Conservation (phyloP, 1,284 basidiomycete genomes). For the Ceratobasidium papillatum region DNA sequence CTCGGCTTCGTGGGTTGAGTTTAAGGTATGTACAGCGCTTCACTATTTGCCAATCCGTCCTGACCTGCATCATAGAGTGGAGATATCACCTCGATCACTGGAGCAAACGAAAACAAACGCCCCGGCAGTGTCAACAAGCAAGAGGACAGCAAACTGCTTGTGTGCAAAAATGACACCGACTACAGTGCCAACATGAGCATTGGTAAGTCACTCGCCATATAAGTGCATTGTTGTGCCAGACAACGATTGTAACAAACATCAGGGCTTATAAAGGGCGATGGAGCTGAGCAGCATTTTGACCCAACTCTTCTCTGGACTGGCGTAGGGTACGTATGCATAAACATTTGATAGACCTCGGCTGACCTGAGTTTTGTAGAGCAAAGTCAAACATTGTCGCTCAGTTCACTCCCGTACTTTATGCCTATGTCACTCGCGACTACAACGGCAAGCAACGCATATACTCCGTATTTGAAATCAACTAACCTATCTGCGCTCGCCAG, state of each 20-base stretch:
- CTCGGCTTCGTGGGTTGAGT: constrained; percentile 12
- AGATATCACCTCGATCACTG: constrained; percentile 12
- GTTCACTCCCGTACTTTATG: constrained; percentile 21
- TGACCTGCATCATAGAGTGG: constrained; percentile 9
- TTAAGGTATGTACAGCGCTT: neutral
- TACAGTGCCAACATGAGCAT: constrained; percentile 29
- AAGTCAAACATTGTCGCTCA: constrained; percentile 23
- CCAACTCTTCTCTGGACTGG: constrained; percentile 25
- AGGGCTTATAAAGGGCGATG: constrained; percentile 34
- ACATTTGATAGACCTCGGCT: neutral
- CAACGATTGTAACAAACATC: too few relatives aligned
- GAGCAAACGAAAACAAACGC: constrained; percentile 7
- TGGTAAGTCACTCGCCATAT: neutral
- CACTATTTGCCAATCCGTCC: neutral
- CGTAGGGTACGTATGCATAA: constrained; percentile 3
- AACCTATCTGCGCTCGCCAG: neutral
- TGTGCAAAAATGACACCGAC: constrained; percentile 38
- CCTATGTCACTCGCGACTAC: constrained; percentile 27
- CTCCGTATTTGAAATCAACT: too few relatives aligned
- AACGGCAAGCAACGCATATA: neutral
- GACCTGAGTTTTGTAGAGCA: neutral
- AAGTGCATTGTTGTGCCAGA: neutral
- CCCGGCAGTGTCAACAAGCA: constrained; percentile 15
- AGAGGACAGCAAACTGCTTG: constrained; percentile 18
- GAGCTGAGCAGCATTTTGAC: constrained; percentile 18